A percentile compares a stretch with the other conserved stretches of the same genome.
Evolutionary conservation across 495 filamentous ascomycete genomes (phyloP).

Genomic region (Penicillium steckii): DNA sequence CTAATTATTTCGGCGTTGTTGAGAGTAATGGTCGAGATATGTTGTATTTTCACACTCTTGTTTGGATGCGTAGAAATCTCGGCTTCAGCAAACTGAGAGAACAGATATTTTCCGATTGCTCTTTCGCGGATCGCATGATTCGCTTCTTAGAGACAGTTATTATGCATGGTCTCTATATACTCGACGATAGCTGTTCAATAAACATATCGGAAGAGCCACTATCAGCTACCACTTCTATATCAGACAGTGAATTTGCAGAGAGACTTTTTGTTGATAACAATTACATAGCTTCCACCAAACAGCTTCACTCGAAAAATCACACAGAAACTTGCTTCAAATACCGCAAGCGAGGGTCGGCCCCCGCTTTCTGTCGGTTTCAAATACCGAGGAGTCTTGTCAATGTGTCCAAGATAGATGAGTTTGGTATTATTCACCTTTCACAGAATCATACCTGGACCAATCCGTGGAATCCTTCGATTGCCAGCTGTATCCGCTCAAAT

Average conservation of each 20-base stretch:
- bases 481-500: constrained; percentile 14
- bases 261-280: neutral
- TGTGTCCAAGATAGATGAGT: constrained; percentile 4
- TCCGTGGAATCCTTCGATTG: constrained; percentile 12
- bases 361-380: constrained; percentile 14
- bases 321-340: constrained; percentile 20
- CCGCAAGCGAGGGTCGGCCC: neutral
- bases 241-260: neutral
- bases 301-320: constrained; percentile 10
- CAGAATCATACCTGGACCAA: constrained; percentile 12
- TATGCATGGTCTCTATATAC: neutral
- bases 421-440: constrained; percentile 7
- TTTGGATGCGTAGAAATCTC: neutral
- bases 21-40: constrained; percentile 20
- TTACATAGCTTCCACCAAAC: neutral
- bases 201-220: neutral
- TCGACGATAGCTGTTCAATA: neutral
- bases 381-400: constrained; percentile 8
- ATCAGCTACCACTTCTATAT: neutral
- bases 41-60: constrained; percentile 12
- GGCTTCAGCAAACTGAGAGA: neutral
- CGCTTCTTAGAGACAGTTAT: neutral
- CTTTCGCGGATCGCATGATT: neutral
- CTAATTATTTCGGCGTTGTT: constrained; percentile 15
- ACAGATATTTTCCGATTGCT: neutral